phyloP scores from a whole-genome alignment of 1,284 basidiomycete genomes.

The Golubevia pallescens region DNA sequence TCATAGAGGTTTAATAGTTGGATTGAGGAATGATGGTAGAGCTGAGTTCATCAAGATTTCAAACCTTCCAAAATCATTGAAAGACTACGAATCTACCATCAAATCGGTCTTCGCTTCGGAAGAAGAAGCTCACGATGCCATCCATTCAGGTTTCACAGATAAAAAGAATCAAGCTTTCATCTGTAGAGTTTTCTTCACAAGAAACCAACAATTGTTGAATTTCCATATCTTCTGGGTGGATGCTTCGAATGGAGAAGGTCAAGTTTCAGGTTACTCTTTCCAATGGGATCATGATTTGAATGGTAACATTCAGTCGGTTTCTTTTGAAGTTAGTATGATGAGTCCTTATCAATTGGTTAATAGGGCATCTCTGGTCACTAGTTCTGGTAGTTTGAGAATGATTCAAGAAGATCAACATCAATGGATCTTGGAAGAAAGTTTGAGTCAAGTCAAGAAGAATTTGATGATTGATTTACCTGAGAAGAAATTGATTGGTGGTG shows the following conservation, averaged over 20 bases:
- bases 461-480: constrained; percentile 48
- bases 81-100: not conserved
- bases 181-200: constrained; percentile 50
- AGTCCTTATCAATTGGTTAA: constrained; percentile 36
- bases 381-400: constrained; percentile 45
- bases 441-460: constrained; percentile 32
- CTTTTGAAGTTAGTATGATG: constrained; percentile 45
- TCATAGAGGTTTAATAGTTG: not conserved
- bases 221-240: constrained; percentile 59
- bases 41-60: not conserved
- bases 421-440: constrained; percentile 57
- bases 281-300: constrained; percentile 61
- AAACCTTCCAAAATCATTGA: not conserved
- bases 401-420: constrained; percentile 49
- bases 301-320: constrained; percentile 46
- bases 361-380: constrained; percentile 40
- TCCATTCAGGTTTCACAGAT: constrained; percentile 51
- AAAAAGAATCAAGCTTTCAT: constrained; percentile 42
- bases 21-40: not conserved
- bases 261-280: constrained; percentile 57
- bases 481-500: constrained; percentile 18
- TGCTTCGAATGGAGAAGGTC: constrained; percentile 36
- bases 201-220: constrained; percentile 51
- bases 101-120: not conserved
- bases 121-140: constrained; percentile 48